Evolutionary conservation across 257 asterid genomes (phyloP).

Genomic region (Solanum pennellii): DNA sequence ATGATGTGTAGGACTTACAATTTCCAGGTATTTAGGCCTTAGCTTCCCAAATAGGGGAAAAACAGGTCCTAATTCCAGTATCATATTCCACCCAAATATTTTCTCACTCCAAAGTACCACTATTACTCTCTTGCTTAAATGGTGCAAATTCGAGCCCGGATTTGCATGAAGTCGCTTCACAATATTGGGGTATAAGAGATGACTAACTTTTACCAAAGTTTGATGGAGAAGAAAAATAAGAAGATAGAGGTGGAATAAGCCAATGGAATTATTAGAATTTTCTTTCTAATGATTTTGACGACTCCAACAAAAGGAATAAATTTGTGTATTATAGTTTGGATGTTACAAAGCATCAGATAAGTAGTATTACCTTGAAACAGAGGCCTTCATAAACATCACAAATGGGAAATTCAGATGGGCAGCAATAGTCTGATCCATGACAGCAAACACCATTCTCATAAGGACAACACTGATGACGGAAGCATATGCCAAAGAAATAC

Average conservation of each 20-base stretch:
- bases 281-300: background rate
- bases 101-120: background rate
- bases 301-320: background rate
- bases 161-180: background rate
- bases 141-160: background rate
- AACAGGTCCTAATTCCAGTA: background rate
- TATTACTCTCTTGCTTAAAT: background rate
- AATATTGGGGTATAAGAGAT: background rate
- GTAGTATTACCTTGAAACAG: constrained; percentile 5
- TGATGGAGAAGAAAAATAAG: background rate
- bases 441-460: constrained; percentile 14
- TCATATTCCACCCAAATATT: background rate
- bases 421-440: constrained; percentile 7
- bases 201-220: background rate
- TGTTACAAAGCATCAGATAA: background rate
- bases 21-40: background rate
- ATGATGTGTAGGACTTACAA: background rate
- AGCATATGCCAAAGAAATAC: background rate
- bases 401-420: constrained; percentile 19
- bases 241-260: background rate
- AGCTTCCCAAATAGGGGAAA: background rate
- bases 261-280: background rate
- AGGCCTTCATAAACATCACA: constrained; percentile 13
- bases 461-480: background rate
- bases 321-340: background rate